Evolutionary conservation across 768 basidiomycete genomes (phyloP), one percentile per base, ranked within the genome.

Genomic region (Fistulinella prunicolor): DNA sequence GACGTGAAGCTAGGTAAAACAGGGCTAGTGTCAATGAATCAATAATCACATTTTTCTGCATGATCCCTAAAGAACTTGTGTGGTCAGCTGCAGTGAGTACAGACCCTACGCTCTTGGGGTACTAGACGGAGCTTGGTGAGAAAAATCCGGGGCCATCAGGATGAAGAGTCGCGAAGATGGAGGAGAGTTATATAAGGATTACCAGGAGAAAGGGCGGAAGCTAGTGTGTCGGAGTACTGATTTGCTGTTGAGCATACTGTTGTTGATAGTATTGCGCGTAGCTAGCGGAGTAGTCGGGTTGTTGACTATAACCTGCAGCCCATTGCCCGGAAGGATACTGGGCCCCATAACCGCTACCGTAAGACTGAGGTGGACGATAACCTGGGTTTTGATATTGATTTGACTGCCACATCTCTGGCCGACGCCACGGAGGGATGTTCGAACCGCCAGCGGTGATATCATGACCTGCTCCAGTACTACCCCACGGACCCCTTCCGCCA

Each of bases 201-300:
- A 66, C 66, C 66, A 42, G 37, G 38, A 40, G 50, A 55, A 40
- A 46, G 9, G 10, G 42, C 19, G n/a, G 22, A 39, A 46, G 19
- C 51, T 64, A 72, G 57, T 70, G 61, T 32, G 70, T 50, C 28
- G 71, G 66, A n/a, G 72, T 68, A 61, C 67, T 75, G 65, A 77
- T 64, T 69, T 82, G 83, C 70, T 86, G 84, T 67, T 89, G 88
- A 54, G 83, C 76, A 62, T 90, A 91, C 77, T 90, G 89, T 67
- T 80, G 81, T 73, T 91, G 89, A 69, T 93, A 93, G 67, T 92
- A 93, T 52, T 88, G 79, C 37, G 89, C 86, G 53, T 92, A 92
- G 65, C 82, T 87, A 65, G 73, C 69, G 21, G 82, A 75, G 64
- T 90, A 89, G 66, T 89, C 89, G 71, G 77, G 54, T 57, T 74